phyloP scores from a whole-genome alignment of 78 protist species.

The Paulinella micropora region DNA sequence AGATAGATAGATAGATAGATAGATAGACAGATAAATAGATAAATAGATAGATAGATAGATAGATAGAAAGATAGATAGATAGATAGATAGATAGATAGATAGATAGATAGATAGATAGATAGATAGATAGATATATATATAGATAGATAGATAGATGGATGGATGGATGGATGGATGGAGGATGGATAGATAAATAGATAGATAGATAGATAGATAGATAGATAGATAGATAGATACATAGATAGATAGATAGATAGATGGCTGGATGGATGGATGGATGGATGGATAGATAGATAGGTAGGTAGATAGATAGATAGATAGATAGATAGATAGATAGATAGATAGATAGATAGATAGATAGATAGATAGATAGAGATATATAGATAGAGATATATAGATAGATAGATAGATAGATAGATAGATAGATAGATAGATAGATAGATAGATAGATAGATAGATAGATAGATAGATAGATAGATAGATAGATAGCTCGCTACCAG shows the following conservation, averaged over 20 bases:
- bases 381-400: neutral
- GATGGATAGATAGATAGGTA: neutral
- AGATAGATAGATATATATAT: neutral
- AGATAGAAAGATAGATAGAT: neutral
- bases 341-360: neutral
- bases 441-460: neutral
- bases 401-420: neutral
- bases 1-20: neutral
- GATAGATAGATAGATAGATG: neutral
- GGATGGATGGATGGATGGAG: neutral
- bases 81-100: neutral
- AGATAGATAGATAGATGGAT: neutral
- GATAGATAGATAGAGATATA: neutral
- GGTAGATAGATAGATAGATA: neutral
- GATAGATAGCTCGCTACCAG: no score
- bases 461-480: neutral
- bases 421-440: neutral
- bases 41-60: neutral
- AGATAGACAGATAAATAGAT: neutral
- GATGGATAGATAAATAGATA: neutral
- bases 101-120: neutral
- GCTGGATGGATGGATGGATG: neutral
- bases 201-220: neutral
- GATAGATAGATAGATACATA: neutral
- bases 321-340: neutral